Evolutionary conservation across 345 rosid species (phyloP).

Genomic region (Lepidium didymum): DNA sequence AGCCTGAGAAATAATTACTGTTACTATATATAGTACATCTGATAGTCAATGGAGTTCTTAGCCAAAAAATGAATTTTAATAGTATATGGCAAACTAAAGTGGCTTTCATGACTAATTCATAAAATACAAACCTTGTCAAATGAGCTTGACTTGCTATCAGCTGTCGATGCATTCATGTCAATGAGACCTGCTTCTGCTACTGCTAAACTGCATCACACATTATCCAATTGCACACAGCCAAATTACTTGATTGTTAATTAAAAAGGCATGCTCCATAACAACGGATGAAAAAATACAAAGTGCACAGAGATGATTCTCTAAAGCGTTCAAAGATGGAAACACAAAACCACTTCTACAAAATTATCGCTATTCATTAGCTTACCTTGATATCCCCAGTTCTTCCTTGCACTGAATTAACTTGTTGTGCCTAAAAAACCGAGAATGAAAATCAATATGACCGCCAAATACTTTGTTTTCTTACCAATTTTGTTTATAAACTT

Average conservation of each 20-base stretch:
- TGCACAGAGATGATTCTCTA: not conserved
- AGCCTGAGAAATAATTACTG: conserved; percentile 48
- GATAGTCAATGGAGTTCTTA: conserved; percentile 5
- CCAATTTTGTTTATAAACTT: not conserved
- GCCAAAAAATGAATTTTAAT: not conserved
- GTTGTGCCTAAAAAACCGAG: conserved; percentile 53
- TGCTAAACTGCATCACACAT: conserved; percentile 46
- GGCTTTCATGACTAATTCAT: not conserved
- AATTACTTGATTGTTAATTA: not conserved
- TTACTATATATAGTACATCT: conserved; percentile 8
- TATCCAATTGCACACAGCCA: not conserved
- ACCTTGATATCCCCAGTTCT: conserved; percentile 59
- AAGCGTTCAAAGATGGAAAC: not conserved
- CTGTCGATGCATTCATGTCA: conserved; percentile 33
- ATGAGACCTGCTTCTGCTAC: conserved; percentile 30
- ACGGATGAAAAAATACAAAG: not conserved
- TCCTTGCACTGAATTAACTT: conserved; percentile 68
- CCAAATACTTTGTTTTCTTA: not conserved
- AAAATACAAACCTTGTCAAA: conserved; percentile 63
- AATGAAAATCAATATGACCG: not conserved
- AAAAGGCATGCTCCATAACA: not conserved
- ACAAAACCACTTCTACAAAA: not conserved
- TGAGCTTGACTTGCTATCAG: conserved; percentile 46
- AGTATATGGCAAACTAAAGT: not conserved
- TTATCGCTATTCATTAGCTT: conserved; percentile 22